phyloP scores from a whole-genome alignment of 169 alveolate genomes.

The Cryptosporidium andersoni region DNA sequence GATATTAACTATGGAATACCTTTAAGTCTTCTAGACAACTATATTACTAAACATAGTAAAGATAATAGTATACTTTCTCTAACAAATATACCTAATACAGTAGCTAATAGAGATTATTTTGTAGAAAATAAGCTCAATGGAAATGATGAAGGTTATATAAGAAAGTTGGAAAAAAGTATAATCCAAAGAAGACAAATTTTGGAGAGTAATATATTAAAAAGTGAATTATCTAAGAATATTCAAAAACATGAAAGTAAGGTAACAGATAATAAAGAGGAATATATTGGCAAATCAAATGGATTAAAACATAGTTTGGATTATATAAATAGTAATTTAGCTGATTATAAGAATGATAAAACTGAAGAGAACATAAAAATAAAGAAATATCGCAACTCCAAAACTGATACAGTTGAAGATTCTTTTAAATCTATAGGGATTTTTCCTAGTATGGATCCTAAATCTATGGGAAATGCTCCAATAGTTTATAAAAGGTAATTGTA shows the following conservation, averaged over 20 bases:
- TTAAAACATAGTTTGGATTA: no score
- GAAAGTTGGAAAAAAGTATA: conserved; percentile 8
- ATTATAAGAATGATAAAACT: no score
- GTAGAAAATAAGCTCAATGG: conserved; percentile 47
- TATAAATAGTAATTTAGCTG: no score
- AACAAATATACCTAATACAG: conserved; percentile 78
- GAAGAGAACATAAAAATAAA: no score
- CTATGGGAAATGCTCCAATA: no score
- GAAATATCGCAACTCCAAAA: no score
- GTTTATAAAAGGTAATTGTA: no score
- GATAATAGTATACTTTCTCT: conserved; percentile 73
- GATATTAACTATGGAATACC: conserved; percentile 98
- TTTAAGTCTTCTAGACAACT: conserved; percentile 93
- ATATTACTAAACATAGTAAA: conserved; percentile 74
- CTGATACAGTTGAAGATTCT: no score
- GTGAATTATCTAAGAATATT: background rate
- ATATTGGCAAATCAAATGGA: no score
- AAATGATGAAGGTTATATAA: conserved; percentile 4
- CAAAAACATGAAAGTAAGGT: background rate
- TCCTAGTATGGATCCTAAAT: no score
- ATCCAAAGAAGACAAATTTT: conserved; percentile 22
- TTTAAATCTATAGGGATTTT: no score
- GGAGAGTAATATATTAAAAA: conserved; percentile 8
- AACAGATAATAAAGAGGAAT: background rate
- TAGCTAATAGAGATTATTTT: conserved; percentile 79